phyloP scores from a whole-genome alignment of 140 eudicot species.

The Bidens hawaiensis region DNA sequence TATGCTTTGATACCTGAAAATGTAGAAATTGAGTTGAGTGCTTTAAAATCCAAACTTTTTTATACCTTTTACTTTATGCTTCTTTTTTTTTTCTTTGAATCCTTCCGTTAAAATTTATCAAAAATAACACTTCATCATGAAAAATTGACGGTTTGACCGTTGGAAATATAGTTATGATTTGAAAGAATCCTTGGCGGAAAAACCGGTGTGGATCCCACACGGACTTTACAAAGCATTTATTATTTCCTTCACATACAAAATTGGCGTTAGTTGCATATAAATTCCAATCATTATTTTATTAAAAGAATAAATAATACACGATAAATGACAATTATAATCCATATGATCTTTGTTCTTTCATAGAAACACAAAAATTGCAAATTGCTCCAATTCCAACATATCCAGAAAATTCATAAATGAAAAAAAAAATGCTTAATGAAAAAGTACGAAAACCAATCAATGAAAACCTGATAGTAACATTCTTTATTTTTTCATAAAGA shows the following conservation, averaged over 20 bases:
- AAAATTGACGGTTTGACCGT: background rate
- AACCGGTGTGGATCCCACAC: conserved; percentile 19
- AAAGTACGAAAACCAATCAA: background rate
- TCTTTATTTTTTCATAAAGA: too few relatives aligned
- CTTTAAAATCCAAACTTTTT: background rate
- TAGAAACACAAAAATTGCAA: too few relatives aligned
- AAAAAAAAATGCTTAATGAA: too few relatives aligned
- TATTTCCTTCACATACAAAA: background rate
- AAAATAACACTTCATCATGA: background rate
- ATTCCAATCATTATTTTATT: too few relatives aligned
- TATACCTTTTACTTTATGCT: background rate
- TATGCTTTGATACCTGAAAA: too few relatives aligned
- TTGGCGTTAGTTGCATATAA: too few relatives aligned
- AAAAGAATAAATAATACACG: background rate
- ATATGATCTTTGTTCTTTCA: too few relatives aligned
- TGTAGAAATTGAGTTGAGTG: too few relatives aligned
- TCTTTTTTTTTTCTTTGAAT: background rate
- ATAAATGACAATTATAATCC: too few relatives aligned
- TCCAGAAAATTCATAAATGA: too few relatives aligned
- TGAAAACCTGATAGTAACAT: conserved; percentile 12
- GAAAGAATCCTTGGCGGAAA: conserved; percentile 26
- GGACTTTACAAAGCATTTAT: background rate
- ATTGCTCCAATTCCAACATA: too few relatives aligned
- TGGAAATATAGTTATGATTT: background rate
- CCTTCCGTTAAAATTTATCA: background rate